These are phyloP conservation scores for Phytophthora sp. DNA, from an alignment of 352 stramenopile species.

Conservation along the genomic window DNA sequence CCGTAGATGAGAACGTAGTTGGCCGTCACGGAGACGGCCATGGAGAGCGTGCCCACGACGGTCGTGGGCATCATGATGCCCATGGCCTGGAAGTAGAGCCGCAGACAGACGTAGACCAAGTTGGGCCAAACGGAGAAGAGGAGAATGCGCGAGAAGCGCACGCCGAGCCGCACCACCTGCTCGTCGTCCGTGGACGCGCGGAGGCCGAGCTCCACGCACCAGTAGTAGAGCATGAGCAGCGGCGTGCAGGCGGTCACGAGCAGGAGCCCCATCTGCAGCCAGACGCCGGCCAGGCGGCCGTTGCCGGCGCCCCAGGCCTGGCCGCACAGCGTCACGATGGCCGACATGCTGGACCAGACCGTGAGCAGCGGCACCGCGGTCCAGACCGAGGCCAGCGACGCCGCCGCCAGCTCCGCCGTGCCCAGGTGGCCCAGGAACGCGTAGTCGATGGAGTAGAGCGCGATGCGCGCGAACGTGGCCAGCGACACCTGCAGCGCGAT, in stretches of 20 bases:
- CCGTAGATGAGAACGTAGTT: constrained; percentile 40
- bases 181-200: constrained; percentile 24
- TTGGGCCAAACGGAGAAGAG: constrained; percentile 39
- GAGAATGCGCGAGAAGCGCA: constrained; percentile 32
- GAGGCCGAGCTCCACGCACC: constrained; percentile 32
- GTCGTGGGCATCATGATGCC: constrained; percentile 38
- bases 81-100: constrained; percentile 39
- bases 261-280: constrained; percentile 69
- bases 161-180: constrained; percentile 25
- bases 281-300: constrained; percentile 59
- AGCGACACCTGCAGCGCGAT: constrained; percentile 79
- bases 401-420: constrained; percentile 65
- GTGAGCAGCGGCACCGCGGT: constrained; percentile 65
- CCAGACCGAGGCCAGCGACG: constrained; percentile 74
- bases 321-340: constrained; percentile 76
- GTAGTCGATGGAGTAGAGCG: constrained; percentile 77
- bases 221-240: constrained; percentile 35
- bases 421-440: constrained; percentile 77
- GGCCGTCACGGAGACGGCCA: constrained; percentile 23
- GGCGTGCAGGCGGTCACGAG: constrained; percentile 30
- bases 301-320: constrained; percentile 75
- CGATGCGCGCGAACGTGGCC: constrained; percentile 71
- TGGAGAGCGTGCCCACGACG: constrained; percentile 29
- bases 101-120: constrained; percentile 30
- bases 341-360: constrained; percentile 71